phyloP scores from a whole-genome alignment of 2,329 filamentous ascomycete genomes.

The Arachnomyces sp. region DNA sequence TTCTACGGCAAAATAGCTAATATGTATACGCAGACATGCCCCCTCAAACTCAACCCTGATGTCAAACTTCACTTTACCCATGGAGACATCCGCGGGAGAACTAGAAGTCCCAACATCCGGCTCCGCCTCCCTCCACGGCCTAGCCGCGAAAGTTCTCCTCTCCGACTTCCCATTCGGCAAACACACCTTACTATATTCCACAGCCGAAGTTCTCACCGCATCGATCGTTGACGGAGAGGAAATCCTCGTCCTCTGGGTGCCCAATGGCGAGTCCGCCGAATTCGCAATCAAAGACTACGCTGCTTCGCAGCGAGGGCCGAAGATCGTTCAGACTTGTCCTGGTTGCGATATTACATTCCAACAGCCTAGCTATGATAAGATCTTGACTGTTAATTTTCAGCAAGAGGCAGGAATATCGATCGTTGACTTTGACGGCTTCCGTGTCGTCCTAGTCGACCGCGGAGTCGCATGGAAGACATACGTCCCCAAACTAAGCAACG shows the following conservation, averaged over 20 bases:
- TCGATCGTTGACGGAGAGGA: constrained; percentile 41
- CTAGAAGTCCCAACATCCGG: constrained; percentile 47
- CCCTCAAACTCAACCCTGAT: constrained; percentile 39
- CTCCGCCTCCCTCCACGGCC: constrained; percentile 47
- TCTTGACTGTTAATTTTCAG: constrained; percentile 30
- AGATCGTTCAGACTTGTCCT: constrained; percentile 23
- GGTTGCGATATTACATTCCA: constrained; percentile 19
- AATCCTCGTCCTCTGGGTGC: constrained; percentile 45
- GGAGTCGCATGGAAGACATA: constrained; percentile 50
- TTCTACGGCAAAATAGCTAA: constrained; percentile 48
- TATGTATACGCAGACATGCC: constrained; percentile 44
- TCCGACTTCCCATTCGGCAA: constrained; percentile 51
- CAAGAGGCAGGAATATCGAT: constrained; percentile 27
- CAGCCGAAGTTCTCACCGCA: constrained; percentile 48
- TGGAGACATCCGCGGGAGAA: constrained; percentile 44
- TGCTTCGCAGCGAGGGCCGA: too few relatives aligned
- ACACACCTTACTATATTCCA: constrained; percentile 47
- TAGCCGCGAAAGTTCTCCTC: constrained; percentile 54
- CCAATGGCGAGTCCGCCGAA: constrained; percentile 47
- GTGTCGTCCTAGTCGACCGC: constrained; percentile 30
- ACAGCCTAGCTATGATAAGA: too few relatives aligned
- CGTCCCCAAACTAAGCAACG: constrained; percentile 42
- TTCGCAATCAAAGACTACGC: constrained; percentile 38
- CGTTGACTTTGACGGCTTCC: constrained; percentile 34
- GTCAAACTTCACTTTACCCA: too few relatives aligned